Evolutionary conservation across 768 basidiomycete genomes (phyloP), one percentile per base, ranked within the genome.

Genomic region (Cystofilobasidium macerans): DNA sequence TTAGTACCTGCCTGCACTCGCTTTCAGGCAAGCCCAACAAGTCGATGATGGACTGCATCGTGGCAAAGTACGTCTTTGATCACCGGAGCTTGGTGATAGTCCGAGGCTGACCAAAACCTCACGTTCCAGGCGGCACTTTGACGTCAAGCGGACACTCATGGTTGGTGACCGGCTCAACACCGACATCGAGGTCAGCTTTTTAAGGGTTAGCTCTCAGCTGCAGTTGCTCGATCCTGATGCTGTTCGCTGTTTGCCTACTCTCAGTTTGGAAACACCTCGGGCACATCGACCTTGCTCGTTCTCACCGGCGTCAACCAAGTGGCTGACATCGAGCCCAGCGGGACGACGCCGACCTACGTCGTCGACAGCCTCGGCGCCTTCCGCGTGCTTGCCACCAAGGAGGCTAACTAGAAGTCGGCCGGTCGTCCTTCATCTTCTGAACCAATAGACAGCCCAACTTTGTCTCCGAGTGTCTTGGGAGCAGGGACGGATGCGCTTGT

Each of bases 131-230:
- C 84, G 93, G 71, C 75, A 87, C 56, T 92, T 89, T 74, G 87
- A 98, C 76, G 89, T 89, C 48, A 78, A 81, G 68, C 80, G 85
- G 61, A 92, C 93, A 20, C 84, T 98, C 74, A 97, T 99, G 90
- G 81, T 98, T 53, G 94, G 94, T 47, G 94, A 99, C 78, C 83
- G 94, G 68, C 81, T 99, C 70, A 87, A 89, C 75, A 98, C 95
- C 7, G 94, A 99, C 76, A 97, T 99, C 71, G 67, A 68, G 47
- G 42, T 56, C n/a, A n/a, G n/a, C n/a, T n/a, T n/a, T n/a, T n/a
- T n/a, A n/a, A n/a, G n/a, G n/a, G n/a, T n/a, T n/a, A n/a, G n/a
- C n/a, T n/a, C n/a, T n/a, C n/a, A n/a, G n/a, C n/a, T n/a, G n/a
- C n/a, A n/a, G n/a, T n/a, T n/a, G n/a, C n/a, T n/a, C n/a, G n/a